Percentiles rank a stretch among this genome's conserved stretches.
Conservation (phyloP, 2,329 filamentous ascomycete genomes). For the Celoporthe dispersa region DNA sequence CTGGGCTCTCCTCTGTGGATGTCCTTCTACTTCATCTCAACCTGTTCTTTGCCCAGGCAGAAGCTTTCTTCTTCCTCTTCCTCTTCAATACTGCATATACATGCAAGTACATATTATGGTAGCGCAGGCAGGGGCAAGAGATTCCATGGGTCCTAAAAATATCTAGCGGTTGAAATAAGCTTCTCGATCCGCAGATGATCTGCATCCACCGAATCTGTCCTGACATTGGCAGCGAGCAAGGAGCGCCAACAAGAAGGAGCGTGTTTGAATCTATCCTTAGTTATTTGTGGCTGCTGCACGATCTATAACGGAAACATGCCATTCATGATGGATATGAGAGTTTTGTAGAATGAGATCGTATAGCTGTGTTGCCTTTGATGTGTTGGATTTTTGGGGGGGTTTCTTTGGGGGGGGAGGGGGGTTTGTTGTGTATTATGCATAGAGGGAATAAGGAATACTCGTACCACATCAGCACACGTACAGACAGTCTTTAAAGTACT, state of each 20-base stretch:
- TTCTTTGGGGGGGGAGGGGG: too few relatives aligned
- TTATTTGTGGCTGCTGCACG: background rate
- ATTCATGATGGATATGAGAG: background rate
- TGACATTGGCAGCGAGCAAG: background rate
- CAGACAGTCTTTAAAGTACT: background rate
- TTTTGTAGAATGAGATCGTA: background rate
- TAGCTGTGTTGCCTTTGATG: background rate
- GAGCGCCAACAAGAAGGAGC: background rate
- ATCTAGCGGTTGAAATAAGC: slow-evolving; percentile 11
- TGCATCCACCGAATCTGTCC: slow-evolving; percentile 13
- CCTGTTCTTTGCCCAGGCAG: background rate
- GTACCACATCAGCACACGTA: background rate
- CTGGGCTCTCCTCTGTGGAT: background rate
- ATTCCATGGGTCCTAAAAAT: slow-evolving; percentile 9
- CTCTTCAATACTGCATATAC: slow-evolving; percentile 40
- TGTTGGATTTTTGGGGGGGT: too few relatives aligned
- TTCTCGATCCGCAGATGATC: slow-evolving; percentile 16
- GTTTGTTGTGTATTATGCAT: background rate
- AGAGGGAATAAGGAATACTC: background rate
- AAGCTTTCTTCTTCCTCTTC: background rate
- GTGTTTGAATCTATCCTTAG: background rate
- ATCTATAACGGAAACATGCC: background rate
- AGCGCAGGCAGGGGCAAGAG: background rate
- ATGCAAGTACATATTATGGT: background rate
- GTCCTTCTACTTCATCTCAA: background rate